Percentiles rank a stretch among this genome's conserved stretches.
phyloP scores from a whole-genome alignment of 192 early-diverging fungal species.

The Linnemannia zychae region DNA sequence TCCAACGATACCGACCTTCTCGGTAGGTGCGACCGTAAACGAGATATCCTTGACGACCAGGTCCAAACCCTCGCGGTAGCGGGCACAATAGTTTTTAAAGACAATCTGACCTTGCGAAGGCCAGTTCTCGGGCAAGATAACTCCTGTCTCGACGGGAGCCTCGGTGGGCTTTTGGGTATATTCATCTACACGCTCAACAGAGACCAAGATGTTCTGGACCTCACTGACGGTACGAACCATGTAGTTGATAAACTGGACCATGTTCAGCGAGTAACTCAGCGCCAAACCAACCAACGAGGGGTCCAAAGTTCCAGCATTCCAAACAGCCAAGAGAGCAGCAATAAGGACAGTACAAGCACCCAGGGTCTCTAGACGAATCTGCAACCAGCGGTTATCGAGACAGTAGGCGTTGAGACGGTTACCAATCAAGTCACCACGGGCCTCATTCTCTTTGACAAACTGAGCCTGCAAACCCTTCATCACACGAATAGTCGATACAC shows the following conservation, averaged over 20 bases:
- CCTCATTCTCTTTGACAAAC: slow-evolving; percentile 31
- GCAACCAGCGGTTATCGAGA: slow-evolving; percentile 75
- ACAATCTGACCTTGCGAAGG: slow-evolving; percentile 79
- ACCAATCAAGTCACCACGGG: slow-evolving; percentile 9
- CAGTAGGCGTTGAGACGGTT: slow-evolving; percentile 33
- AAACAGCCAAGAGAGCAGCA: slow-evolving; percentile 69
- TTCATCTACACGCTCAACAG: slow-evolving; percentile 85
- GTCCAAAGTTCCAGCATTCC: slow-evolving; percentile 62
- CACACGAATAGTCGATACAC: slow-evolving; percentile 73
- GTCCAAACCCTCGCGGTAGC: slow-evolving; percentile 85
- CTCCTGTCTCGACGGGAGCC: slow-evolving; percentile 76
- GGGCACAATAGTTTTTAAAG: slow-evolving; percentile 80
- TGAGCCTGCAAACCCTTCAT: slow-evolving; percentile 65
- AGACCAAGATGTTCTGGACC: slow-evolving; percentile 84
- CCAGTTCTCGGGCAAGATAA: slow-evolving; percentile 71
- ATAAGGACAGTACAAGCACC: slow-evolving; percentile 74
- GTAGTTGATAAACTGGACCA: slow-evolving; percentile 80
- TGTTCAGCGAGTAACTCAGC: slow-evolving; percentile 82
- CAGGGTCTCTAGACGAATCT: slow-evolving; percentile 75
- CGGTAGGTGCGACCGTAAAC: slow-evolving; percentile 41
- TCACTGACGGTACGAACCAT: slow-evolving; percentile 73
- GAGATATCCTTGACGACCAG: slow-evolving; percentile 82
- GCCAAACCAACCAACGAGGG: slow-evolving; percentile 87
- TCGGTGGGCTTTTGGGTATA: slow-evolving; percentile 85
- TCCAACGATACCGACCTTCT: slow-evolving; percentile 85